Evolutionary conservation across 2,329 filamentous ascomycete genomes (phyloP), one percentile per base, ranked within the genome.

Genomic region (Penicillium rolfsii): DNA sequence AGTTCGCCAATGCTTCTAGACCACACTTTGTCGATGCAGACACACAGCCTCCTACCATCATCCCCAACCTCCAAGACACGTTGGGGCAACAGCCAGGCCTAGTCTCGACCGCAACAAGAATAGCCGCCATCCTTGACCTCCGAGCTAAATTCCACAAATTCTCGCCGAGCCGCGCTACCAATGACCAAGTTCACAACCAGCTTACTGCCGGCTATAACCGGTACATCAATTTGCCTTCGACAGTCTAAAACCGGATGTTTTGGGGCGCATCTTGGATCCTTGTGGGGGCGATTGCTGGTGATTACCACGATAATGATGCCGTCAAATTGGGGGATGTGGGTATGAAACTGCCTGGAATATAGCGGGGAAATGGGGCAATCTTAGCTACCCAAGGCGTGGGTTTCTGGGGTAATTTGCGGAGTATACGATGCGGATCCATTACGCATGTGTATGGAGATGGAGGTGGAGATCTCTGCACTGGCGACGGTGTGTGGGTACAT

Each of bases 191-290:
- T 24, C 8, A 12, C 8, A 30, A 11, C 19, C 55, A 60, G 64
- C 56, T 35, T 65, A 66, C 24, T 30, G 24, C 52, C 64, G 65
- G 63, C 28, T 62, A 64, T 16, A 5, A 14, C 41, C 63, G 63
- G 64, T 16, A 12, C n/a, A 9, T 5, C 8, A 4, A 14, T 9
- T 9, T 30, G 58, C 55, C 33, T 55, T 48, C 38, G n/a, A 22
- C 43, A 57, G 40, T 64, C 26, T 53, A 57, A 4, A 41, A 5
- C 55, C 62, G 62, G 64, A 14, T 64, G 59, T 62, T 62, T 45
- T 49, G 33, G 38, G 33, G 35, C 50, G 50, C 38, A 12, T 53
- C 7, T 8, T 7, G n/a, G 22, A 26, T 16, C 28, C n/a, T 16
- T 26, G 19, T 19, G 28, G 26, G 35, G 22, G 19, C 19, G 8